Evolutionary conservation across 352 stramenopile species (phyloP).

Genomic region (Phytopythium sindhum): DNA sequence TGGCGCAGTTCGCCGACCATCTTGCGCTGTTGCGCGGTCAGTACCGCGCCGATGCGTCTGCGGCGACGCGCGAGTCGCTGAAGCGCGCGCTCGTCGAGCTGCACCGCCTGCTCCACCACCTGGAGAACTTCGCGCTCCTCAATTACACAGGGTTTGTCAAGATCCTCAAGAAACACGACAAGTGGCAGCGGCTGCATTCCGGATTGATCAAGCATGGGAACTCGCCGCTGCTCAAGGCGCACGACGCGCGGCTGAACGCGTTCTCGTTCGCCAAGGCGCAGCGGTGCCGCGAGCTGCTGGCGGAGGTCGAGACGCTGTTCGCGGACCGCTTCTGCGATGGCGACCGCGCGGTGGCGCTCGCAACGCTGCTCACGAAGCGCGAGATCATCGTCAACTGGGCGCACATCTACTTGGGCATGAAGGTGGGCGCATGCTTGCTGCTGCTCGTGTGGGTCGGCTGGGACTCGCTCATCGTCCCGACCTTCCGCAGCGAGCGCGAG

Average conservation of each 20-base stretch:
- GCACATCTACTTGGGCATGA: conserved; percentile 85
- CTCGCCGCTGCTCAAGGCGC: conserved; percentile 28
- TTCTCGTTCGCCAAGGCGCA: conserved; percentile 60
- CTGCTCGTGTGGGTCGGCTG: conserved; percentile 93
- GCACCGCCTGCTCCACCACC: conserved; percentile 90
- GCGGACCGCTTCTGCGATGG: conserved; percentile 74
- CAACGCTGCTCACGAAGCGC: conserved; percentile 78
- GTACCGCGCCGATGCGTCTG: conserved; percentile 51
- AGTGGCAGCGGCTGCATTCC: conserved; percentile 20
- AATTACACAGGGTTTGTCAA: conserved; percentile 99
- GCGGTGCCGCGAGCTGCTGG: conserved; percentile 45
- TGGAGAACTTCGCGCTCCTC: conserved; percentile 96
- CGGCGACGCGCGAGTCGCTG: conserved; percentile 84
- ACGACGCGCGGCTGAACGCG: conserved; percentile 46
- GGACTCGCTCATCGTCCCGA: conserved; percentile 90
- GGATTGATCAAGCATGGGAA: conserved; percentile 31
- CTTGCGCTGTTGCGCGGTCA: conserved; percentile 81
- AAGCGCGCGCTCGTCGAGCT: conserved; percentile 93
- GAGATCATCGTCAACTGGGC: conserved; percentile 75
- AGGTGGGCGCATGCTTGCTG: conserved; percentile 75
- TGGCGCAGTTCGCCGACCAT: conserved; percentile 77
- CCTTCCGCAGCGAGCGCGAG: conserved; percentile 60
- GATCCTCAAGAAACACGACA: conserved; percentile 97
- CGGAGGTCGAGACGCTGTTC: conserved; percentile 63
- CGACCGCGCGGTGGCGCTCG: conserved; percentile 62